Base-by-base conservation (phyloP, 805 yeast species). In the Wickerhamiella occidentalis region DNA sequence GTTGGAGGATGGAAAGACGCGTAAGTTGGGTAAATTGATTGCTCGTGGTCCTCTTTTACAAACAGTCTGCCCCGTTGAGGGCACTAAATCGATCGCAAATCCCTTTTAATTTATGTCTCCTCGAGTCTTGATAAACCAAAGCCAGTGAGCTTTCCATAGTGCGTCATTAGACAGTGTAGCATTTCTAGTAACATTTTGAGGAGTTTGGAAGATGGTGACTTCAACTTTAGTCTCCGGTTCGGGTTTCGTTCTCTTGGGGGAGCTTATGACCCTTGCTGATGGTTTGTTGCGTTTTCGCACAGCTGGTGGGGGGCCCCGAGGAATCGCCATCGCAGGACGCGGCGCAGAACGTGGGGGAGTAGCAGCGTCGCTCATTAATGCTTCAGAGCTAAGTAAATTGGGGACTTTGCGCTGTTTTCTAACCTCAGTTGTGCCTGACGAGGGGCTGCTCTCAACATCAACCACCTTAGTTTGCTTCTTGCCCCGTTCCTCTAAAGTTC, bases 11-110 rank as follows among this genome's bases (percentile, higher is more conserved):
- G 57, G 53, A 9, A 65, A 78, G 55, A 79, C 83, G 1, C 77
- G 96, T 61, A 66, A 69, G 3, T 69, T 87, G 45, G 95, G 94
- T 0, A 70, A 76, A 30, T 87, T 86, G 19, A 90, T 90, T 40
- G 85, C 84, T 6, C 79, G 96, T 66, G 94, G 96, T 12, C 87
- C 94, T 3, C 71, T 80, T 49, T 65, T 90, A 51, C 74, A 84
- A 56, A 76, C 85, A 3, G 60, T 79, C 47, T 65, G 88, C 2
- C 90, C 94, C 19, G 45, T 28, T 9, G 48, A 49, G 28, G 51
- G 51, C 9, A 72, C 77, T 56, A 84, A 78, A 58, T 67, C 70
- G 51, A 82, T 84, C 59, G 80, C 75, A 42, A 83, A 83, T 59
- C 92, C 92, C 8, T 82, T 81, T 61, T 49, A 44, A 35, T 45